Conservation (phyloP, 1,139 yeast species). For the Ashbya aceris region DNA sequence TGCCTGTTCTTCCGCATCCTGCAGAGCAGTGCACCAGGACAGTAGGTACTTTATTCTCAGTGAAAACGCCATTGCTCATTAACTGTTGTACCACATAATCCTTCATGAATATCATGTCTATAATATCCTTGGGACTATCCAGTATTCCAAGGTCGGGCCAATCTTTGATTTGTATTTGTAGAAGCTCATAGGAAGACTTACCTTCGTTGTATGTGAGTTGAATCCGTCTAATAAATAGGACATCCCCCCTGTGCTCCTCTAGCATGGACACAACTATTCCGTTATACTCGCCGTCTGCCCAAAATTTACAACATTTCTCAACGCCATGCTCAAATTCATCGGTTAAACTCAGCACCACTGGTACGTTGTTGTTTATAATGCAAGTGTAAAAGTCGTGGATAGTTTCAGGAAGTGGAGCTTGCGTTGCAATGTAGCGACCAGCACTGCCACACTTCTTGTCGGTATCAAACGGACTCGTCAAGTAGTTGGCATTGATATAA, state of each 20-base stretch:
- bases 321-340: slow-evolving; percentile 45
- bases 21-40: slow-evolving; percentile 79
- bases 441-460: slow-evolving; percentile 2
- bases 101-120: slow-evolving; percentile 29
- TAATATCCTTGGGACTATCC: slow-evolving; percentile 28
- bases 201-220: slow-evolving; percentile 27
- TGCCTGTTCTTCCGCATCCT: slow-evolving; percentile 88
- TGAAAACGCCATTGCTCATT: slow-evolving; percentile 16
- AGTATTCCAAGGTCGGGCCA: slow-evolving; percentile 79
- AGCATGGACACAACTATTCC: slow-evolving; percentile 21
- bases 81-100: slow-evolving; percentile 17
- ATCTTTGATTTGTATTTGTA: slow-evolving; percentile 58
- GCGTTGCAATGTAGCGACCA: slow-evolving; percentile 65
- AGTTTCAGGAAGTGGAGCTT: slow-evolving; percentile 69
- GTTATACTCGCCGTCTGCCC: slow-evolving; percentile 34
- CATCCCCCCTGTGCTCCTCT: slow-evolving; percentile 11
- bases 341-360: slow-evolving; percentile 61
- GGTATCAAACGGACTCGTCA: slow-evolving; percentile 18
- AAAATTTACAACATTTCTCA: slow-evolving; percentile 47
- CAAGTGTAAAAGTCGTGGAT: slow-evolving; percentile 71
- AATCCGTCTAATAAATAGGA: slow-evolving; percentile 32
- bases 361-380: slow-evolving; percentile 49
- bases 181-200: slow-evolving; percentile 29
- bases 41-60: slow-evolving; percentile 31
- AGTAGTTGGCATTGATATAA: slow-evolving; percentile 56